Conservation (phyloP, 805 yeast species). For the Candida boleticola region DNA sequence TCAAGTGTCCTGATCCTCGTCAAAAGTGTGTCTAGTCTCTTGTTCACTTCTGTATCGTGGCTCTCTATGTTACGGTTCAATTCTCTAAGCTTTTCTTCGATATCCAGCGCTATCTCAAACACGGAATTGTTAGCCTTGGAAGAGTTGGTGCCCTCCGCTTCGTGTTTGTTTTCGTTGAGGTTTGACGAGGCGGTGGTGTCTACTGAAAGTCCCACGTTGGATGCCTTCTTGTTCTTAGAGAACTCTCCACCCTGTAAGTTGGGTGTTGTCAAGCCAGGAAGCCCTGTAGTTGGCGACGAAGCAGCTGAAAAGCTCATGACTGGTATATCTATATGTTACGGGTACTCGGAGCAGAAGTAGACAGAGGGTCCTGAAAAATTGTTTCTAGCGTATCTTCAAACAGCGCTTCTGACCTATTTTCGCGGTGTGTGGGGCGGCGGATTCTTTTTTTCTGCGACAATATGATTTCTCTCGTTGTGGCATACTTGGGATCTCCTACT, state of each 20-base stretch:
- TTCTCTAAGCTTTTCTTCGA: slow-evolving; percentile 25
- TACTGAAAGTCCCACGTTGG: neutral
- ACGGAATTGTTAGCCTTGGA: slow-evolving; percentile 16
- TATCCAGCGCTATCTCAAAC: slow-evolving; percentile 33
- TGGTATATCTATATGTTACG: too few species aligned
- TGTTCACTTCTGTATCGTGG: slow-evolving; percentile 27
- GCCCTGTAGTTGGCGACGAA: slow-evolving; percentile 5
- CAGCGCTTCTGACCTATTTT: too few species aligned
- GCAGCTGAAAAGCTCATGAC: slow-evolving; percentile 1
- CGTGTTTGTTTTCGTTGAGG: neutral
- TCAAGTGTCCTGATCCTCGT: slow-evolving; percentile 12
- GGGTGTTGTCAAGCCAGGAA: slow-evolving; percentile 35
- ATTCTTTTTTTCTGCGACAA: too few species aligned
- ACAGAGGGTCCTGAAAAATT: too few species aligned
- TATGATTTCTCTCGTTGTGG: too few species aligned
- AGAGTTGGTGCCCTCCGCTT: slow-evolving; percentile 7
- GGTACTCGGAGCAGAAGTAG: too few species aligned
- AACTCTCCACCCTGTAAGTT: slow-evolving; percentile 28
- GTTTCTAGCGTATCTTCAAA: too few species aligned
- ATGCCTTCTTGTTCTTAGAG: slow-evolving; percentile 1
- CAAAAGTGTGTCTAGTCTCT: slow-evolving; percentile 23
- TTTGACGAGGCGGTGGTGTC: slow-evolving; percentile 1
- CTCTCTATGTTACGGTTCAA: slow-evolving; percentile 20
- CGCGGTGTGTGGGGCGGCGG: too few species aligned
- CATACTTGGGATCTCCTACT: too few species aligned